These are phyloP conservation scores for Quillaja saponaria DNA, from an alignment of 306 rosid species.

Conservation along the genomic window DNA sequence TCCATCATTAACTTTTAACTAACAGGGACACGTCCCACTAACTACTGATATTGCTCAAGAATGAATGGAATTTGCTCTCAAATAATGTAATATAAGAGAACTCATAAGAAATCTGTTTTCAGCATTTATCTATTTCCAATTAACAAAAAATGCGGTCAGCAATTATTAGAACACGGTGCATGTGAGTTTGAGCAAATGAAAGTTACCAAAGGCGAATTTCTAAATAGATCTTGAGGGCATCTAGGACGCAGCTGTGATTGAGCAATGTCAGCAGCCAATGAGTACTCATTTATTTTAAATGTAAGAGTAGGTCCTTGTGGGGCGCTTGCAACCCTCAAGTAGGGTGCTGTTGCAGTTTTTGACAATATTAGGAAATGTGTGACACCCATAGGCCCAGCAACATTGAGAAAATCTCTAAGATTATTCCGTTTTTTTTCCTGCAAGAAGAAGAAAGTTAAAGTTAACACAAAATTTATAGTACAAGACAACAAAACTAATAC, in stretches of 20 bases:
- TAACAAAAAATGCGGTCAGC: too few species aligned
- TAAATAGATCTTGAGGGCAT: constrained; percentile 88
- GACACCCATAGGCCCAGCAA: constrained; percentile 97
- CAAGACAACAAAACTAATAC: constrained; percentile 2
- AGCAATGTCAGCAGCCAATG: constrained; percentile 77
- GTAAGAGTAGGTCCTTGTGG: constrained; percentile 97
- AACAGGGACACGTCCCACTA: background rate
- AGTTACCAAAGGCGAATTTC: constrained; percentile 86
- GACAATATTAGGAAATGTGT: constrained; percentile 93
- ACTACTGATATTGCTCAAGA: constrained; percentile 7
- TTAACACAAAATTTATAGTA: constrained; percentile 17
- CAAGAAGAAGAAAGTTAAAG: constrained; percentile 19
- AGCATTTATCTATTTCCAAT: too few species aligned
- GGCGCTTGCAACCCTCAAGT: constrained; percentile 84
- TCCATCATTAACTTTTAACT: constrained; percentile 4
- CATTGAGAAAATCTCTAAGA: constrained; percentile 81
- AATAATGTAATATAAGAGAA: background rate
- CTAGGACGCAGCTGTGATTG: constrained; percentile 81
- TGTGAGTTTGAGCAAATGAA: background rate
- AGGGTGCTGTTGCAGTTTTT: constrained; percentile 71
- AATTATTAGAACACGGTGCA: background rate
- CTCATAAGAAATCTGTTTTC: background rate
- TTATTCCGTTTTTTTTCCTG: constrained; percentile 93
- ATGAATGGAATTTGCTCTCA: background rate
- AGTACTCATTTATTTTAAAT: constrained; percentile 73